phyloP scores from a whole-genome alignment of 805 yeast genomes.

The Candida maesae region DNA sequence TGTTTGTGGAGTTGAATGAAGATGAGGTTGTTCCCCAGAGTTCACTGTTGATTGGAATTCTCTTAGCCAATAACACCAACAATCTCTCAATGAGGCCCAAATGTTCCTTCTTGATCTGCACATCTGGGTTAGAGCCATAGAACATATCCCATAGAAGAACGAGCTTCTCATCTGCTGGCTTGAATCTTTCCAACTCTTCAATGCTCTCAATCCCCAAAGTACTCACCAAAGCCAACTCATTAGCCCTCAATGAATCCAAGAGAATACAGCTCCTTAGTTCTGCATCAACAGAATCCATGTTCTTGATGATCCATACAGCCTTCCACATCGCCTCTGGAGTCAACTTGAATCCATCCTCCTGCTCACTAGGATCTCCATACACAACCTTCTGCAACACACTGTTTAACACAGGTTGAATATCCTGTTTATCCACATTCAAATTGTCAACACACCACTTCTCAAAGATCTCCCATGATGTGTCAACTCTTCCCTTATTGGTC shows the following conservation, averaged over 20 bases:
- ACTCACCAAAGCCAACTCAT: slow-evolving; percentile 9
- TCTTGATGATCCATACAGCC: slow-evolving; percentile 24
- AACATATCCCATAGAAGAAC: slow-evolving; percentile 8
- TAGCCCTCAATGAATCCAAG: slow-evolving; percentile 6
- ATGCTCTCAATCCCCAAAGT: slow-evolving; percentile 14
- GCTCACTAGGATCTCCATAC: slow-evolving; percentile 36
- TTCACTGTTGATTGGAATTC: slow-evolving; percentile 1
- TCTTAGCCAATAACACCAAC: slow-evolving; percentile 4
- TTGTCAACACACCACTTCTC: slow-evolving; percentile 23
- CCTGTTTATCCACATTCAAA: slow-evolving; percentile 7
- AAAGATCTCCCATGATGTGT: slow-evolving; percentile 45
- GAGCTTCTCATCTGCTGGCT: slow-evolving; percentile 10
- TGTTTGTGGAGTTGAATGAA: slow-evolving; percentile 2
- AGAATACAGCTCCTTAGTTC: slow-evolving; percentile 17
- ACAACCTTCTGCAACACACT: slow-evolving; percentile 35
- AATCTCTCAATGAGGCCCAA: slow-evolving; percentile 3
- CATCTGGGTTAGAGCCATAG: neutral
- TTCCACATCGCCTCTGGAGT: slow-evolving; percentile 22
- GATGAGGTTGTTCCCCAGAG: slow-evolving; percentile 7
- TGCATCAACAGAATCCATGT: slow-evolving; percentile 14
- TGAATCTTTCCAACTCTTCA: slow-evolving; percentile 5
- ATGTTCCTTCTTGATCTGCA: neutral
- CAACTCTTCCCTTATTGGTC: slow-evolving; percentile 51
- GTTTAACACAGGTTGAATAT: slow-evolving; percentile 25
- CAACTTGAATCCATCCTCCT: slow-evolving; percentile 30